Evolutionary conservation across 345 rosid species (phyloP).

Genomic region (Ceriops decandra): DNA sequence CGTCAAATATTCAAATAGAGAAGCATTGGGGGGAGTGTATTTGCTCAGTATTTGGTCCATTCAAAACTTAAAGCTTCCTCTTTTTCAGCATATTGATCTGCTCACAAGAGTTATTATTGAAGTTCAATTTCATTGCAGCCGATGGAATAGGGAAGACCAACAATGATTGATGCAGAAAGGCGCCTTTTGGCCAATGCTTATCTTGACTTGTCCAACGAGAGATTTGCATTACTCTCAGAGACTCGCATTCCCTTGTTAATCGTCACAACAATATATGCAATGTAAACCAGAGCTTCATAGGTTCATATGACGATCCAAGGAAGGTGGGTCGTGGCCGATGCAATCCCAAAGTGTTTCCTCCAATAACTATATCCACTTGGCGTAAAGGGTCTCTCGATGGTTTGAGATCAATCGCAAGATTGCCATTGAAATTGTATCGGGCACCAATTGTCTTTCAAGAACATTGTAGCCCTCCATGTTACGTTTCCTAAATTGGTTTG

Average conservation of each 20-base stretch:
- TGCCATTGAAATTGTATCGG: slow-evolving; percentile 37
- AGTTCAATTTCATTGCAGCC: slow-evolving; percentile 30
- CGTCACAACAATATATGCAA: slow-evolving; percentile 42
- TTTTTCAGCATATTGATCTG: too few species aligned
- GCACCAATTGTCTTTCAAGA: slow-evolving; percentile 23
- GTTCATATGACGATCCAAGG: slow-evolving; percentile 47
- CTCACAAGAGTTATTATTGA: not conserved
- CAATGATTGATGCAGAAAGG: slow-evolving; percentile 69
- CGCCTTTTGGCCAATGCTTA: slow-evolving; percentile 69
- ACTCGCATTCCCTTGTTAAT: slow-evolving; percentile 66
- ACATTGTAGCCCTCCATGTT: slow-evolving; percentile 44
- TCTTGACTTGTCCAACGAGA: slow-evolving; percentile 52
- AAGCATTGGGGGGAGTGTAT: too few species aligned
- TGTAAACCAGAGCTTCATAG: slow-evolving; percentile 44
- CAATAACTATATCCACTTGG: slow-evolving; percentile 26
- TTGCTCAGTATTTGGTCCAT: too few species aligned
- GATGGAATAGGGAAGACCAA: slow-evolving; percentile 58
- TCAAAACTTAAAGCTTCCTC: too few species aligned
- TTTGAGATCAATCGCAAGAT: slow-evolving; percentile 37
- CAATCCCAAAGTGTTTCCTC: slow-evolving; percentile 51
- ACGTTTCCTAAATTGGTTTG: slow-evolving; percentile 41
- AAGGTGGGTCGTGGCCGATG: slow-evolving; percentile 55
- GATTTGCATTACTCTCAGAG: slow-evolving; percentile 70
- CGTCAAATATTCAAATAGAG: too few species aligned
- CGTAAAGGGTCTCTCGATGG: slow-evolving; percentile 42